Base-by-base conservation (phyloP, 1,139 yeast genomes). In the Entelexis sorbosivorans region DNA sequence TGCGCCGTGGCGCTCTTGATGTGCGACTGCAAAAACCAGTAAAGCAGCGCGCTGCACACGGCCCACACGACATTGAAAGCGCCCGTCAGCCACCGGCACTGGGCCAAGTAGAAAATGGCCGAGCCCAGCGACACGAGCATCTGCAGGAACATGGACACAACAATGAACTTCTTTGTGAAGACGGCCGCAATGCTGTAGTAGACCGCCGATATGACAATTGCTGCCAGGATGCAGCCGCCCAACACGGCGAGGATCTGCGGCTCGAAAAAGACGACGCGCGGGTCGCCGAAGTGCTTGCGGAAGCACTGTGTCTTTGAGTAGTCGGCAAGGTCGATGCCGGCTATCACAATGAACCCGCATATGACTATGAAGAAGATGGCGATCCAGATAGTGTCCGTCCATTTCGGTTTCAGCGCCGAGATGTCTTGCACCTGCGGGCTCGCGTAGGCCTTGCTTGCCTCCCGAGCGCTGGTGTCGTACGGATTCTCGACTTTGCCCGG, bases 1-100 rank as follows among this genome's bases (percentile, higher is more conserved):
- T 86, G 81, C 6, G 83, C 74, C 2, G 91, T 87, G 57, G 94
- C 83, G 61, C 85, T 68, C 43, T 81, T 79, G 54, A 85, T 84
- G 59, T 93, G 72, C 6, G 69, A 65, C 55, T 95, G 73, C 69
- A 86, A 75, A 10, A 77, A 67, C 86, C 88, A 85, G 66, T 82
- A 85, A 61, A 83, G 76, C 70, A 75, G 78, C 1, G 88, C 87
- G 0, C 87, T 74, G 61, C 82, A 77, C 1, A 82, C 73, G 2
- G 69, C 64, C 58, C 69, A 70, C 9, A 66, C 44, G 57, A 85
- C 68, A 58, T 82, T 82, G 39, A 84, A 88, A 57, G 85, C 71
- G 5, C 87, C 95, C 0, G 94, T 89, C 10, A 88, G 80, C 70
- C 80, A 86, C 65, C 85, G 82, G 35, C 72, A 69, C 38, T 60